These are phyloP conservation scores for Nakataea oryzae DNA, from an alignment of 2,329 filamentous ascomycete genomes.

Conservation along the genomic window DNA sequence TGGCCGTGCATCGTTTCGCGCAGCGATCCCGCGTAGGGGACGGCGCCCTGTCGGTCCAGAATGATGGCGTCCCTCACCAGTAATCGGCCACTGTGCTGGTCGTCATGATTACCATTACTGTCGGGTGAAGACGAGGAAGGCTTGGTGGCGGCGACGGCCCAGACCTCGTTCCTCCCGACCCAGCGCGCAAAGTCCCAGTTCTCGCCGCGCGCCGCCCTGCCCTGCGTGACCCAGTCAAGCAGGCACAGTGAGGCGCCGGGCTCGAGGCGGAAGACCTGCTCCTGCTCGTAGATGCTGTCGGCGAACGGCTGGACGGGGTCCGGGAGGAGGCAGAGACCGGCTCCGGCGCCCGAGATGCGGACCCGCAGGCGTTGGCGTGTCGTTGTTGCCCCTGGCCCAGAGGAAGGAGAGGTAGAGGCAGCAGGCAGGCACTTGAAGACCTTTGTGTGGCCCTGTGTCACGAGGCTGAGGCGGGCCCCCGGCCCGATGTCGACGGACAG, in stretches of 20 bases:
- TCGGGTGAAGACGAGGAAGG: conserved; percentile 4
- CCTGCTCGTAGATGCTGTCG: conserved; percentile 73
- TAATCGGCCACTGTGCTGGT: conserved; percentile 35
- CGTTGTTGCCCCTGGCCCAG: conserved; percentile 19
- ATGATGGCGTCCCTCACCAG: conserved; percentile 80
- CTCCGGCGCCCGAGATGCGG: conserved; percentile 32
- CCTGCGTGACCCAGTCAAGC: conserved; percentile 90
- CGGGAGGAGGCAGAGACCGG: conserved; percentile 60
- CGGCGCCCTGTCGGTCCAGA: conserved; percentile 44
- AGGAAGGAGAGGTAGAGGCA: conserved; percentile 33
- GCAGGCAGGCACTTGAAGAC: conserved; percentile 58
- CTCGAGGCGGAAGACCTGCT: conserved; percentile 62
- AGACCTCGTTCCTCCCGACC: conserved; percentile 83
- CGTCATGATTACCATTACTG: neutral
- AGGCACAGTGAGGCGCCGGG: conserved; percentile 58
- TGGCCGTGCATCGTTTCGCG: conserved; percentile 61
- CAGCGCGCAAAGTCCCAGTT: conserved; percentile 77
- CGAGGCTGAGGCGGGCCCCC: conserved; percentile 55
- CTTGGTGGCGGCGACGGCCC: conserved; percentile 27
- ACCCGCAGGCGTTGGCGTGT: conserved; percentile 49
- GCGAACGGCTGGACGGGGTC: conserved; percentile 91
- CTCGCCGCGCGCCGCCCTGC: conserved; percentile 75
- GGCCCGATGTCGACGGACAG: conserved; percentile 57
- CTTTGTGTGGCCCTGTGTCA: conserved; percentile 80
- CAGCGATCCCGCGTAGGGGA: conserved; percentile 29